A percentile compares a stretch with the other conserved stretches of the same genome.
Evolutionary conservation across 2,329 filamentous ascomycete species (phyloP).

Genomic region (Teratosphaeriaceae sp.): DNA sequence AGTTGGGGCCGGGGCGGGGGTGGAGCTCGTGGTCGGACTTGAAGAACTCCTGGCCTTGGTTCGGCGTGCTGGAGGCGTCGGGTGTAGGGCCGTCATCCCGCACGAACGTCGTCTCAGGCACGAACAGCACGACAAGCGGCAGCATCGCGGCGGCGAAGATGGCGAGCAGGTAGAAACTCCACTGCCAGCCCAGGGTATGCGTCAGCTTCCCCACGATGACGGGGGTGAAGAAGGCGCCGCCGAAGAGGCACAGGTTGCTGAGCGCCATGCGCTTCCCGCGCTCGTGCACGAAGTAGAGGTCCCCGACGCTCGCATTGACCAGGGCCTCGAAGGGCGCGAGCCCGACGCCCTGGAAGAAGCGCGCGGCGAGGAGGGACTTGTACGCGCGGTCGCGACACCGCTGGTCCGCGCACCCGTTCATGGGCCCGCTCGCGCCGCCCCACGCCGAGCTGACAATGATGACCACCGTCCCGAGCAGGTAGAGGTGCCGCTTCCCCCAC

Average conservation of each 20-base stretch:
- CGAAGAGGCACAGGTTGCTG: slow-evolving; percentile 62
- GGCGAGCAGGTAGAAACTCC: slow-evolving; percentile 82
- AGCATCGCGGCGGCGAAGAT: slow-evolving; percentile 71
- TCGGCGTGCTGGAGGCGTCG: slow-evolving; percentile 48
- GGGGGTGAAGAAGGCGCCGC: slow-evolving; percentile 69
- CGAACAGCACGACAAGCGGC: slow-evolving; percentile 67
- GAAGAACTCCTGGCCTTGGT: slow-evolving; percentile 2
- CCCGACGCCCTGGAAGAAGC: slow-evolving; percentile 79
- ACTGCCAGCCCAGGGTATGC: slow-evolving; percentile 66
- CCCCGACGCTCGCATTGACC: slow-evolving; percentile 82
- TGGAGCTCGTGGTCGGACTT: slow-evolving; percentile 2
- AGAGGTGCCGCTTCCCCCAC: slow-evolving; percentile 88
- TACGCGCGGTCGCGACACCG: slow-evolving; percentile 38
- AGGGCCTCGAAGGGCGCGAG: slow-evolving; percentile 85
- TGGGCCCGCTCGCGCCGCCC: slow-evolving; percentile 62
- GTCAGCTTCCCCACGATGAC: slow-evolving; percentile 89
- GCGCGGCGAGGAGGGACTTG: slow-evolving; percentile 64
- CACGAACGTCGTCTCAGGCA: slow-evolving; percentile 76
- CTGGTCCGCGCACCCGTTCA: slow-evolving; percentile 17
- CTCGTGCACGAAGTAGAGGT: slow-evolving; percentile 84
- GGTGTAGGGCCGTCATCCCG: slow-evolving; percentile 62
- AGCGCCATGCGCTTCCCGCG: slow-evolving; percentile 81
- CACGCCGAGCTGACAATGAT: slow-evolving; percentile 69
- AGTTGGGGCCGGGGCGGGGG: slow-evolving; percentile 3
- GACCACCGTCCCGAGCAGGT: slow-evolving; percentile 68